Base-by-base conservation (phyloP, 257 asterid genomes). In the Vinca minor region DNA sequence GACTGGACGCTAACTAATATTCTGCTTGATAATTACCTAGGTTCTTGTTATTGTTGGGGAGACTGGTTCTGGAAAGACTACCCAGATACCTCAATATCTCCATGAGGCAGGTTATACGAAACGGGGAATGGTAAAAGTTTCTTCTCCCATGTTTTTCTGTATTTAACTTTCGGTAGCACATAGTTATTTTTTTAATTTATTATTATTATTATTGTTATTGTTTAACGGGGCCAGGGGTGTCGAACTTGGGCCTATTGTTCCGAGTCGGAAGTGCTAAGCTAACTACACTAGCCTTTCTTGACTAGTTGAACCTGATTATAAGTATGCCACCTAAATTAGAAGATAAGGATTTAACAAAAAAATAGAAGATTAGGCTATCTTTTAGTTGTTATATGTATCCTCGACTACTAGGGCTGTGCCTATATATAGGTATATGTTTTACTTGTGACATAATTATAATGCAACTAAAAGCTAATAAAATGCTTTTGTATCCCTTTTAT, bases 11-110 rank as follows among this genome's bases (percentile, higher is more conserved):
- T 38, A 25, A 50, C 39, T 49, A 65, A 21, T 64, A 49, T 39
- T 59, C 56, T 11, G 59, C 62, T 64, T 69, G 53, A 44, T 59
- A 71, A 44, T 54, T 58, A 42, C 67, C 46, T 78, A 89, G 96
- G 95, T 91, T 78, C 88, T 91, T 74, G 94, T 91, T 64, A 88
- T 86, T 74, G 96, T 91, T 65, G 98, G 98, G 65, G 98, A 91
- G 79, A 88, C 96, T 0, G 96, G 96, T 34, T 92, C 95, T 15
- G 98, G 98, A 18, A 92, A 92, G 83, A 92, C 96, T 26, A 89
- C 96, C 0, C 98, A 92, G 77, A 89, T 89, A 72, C 96, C 98
- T 47, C 98, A 92, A 69, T 89, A 87, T 75, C 95, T 92, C 55
- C 96, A 89, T 21, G 98, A 92, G 78, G 96, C 96, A 25, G 96